These are phyloP conservation scores for Lactarius sp. DNA, from an alignment of 768 basidiomycete species.

Conservation along the genomic window DNA sequence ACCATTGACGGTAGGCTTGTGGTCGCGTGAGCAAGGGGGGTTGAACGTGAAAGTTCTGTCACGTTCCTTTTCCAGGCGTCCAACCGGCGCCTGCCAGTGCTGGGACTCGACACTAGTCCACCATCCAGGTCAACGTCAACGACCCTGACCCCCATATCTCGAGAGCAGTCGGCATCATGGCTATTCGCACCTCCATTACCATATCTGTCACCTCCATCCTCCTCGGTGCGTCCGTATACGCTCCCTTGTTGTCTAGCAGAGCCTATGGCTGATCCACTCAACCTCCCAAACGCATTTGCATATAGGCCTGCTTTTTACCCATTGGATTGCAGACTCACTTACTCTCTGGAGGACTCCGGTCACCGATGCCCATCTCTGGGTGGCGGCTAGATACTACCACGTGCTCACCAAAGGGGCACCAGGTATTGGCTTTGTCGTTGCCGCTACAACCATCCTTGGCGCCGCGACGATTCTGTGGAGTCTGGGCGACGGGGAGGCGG, in stretches of 20 bases:
- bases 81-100: neutral
- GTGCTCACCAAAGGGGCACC: slow-evolving; percentile 64
- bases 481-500: slow-evolving; percentile 68
- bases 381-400: slow-evolving; percentile 76
- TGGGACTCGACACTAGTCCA: neutral
- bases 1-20: neutral
- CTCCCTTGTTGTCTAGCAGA: neutral
- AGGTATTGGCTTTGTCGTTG: slow-evolving; percentile 52
- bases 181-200: slow-evolving; percentile 67
- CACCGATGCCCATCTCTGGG: slow-evolving; percentile 82
- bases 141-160: neutral
- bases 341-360: slow-evolving; percentile 83
- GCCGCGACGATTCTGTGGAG: slow-evolving; percentile 71
- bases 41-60: neutral
- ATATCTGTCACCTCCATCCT: slow-evolving; percentile 77
- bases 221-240: slow-evolving; percentile 47
- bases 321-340: slow-evolving; percentile 91
- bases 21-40: neutral
- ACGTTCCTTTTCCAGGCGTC: slow-evolving; percentile 2
- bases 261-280: slow-evolving; percentile 2
- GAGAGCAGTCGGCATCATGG: slow-evolving; percentile 31
- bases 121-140: neutral
- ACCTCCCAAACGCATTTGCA: neutral
- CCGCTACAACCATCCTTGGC: slow-evolving; percentile 53
- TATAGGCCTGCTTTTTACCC: slow-evolving; percentile 74